Base-by-base conservation (phyloP, 768 basidiomycete species). In the Pleurotus eryngii region DNA sequence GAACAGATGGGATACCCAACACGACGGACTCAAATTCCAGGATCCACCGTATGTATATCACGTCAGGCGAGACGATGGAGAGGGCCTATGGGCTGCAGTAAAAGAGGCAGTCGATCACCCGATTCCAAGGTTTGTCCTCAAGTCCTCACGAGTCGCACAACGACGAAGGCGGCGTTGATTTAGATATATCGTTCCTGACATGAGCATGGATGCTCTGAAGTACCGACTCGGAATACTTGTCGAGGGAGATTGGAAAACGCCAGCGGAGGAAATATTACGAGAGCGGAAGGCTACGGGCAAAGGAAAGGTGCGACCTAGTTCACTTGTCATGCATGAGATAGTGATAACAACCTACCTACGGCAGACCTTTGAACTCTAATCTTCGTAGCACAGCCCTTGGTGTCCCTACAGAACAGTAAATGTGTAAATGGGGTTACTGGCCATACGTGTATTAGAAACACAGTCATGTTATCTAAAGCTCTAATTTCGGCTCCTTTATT, bases 1-100 rank as follows among this genome's bases (percentile, higher is more conserved):
- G 30, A 49, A 49, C 0, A 51, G 49, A 6, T 74, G 73, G 72
- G 37, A 58, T 4, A 64, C 72, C 5, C 72, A 75, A 50, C 74
- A 75, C 55, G 60, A 66, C 22, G 57, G 57, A 24, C 57, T 75
- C 20, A 61, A 65, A 24, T 46, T 49, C 12, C 65, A 66, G 24
- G 68, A 66, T 17, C 68, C 69, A 22, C 73, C 73, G 62, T 71
- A 69, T 45, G 72, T 74, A 3, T 74, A 74, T 46, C 60, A 73
- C 54, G 71, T 73, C 2, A 64, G 66, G 51, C 55, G 61, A 2
- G 60, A 63, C 18, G 64, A 73, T 53, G 65, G 61, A 37, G 61
- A 65, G 0, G 71, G 66, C 3, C 69, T 74, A 47, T 56, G 67
- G 12, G 53, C 67, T 3, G 72, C 72, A 0, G 60, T 72, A 12